Evolutionary conservation across 2,329 filamentous ascomycete species (phyloP), one percentile per base, ranked within the genome.

Genomic region (Phaeosphaeria sp.): DNA sequence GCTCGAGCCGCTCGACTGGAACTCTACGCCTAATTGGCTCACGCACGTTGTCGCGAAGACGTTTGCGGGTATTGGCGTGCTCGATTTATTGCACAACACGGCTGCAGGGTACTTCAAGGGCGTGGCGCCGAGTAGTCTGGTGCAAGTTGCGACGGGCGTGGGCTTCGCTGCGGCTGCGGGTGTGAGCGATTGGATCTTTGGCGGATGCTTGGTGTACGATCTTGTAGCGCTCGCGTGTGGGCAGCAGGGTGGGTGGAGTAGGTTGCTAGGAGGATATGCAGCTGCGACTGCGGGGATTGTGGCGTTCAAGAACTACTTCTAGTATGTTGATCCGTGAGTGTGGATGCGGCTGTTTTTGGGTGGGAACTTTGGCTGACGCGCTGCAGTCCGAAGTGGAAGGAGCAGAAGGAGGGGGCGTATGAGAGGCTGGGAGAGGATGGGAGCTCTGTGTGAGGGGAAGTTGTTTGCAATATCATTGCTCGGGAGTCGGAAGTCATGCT

Each of bases 71-170:
- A 87, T 87, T 55, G 85, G 85, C 6, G 81, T 87, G 1, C 76
- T 88, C 4, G 86, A 88, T 61, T 74, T 87, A 11, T 69, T 88
- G 42, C 85, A 87, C 75, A 88, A 87, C 64, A 82, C 82, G 2
- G 80, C 80, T 0, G 84, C 84, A 0, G 85, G 84, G 1, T 87
- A 84, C 68, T 86, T 81, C 69, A 78, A 81, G 33, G 79, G 82
- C 49, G 73, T 82, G 24, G 71, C 78, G 2, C 82, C 85, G 1
- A 79, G 74, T 11, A 75, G 73, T 2, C 57, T 77, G 0, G 77
- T 87, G 49, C 85, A 86, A 69, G 75, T 81, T 0, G 64, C 83
- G 9, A 87, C 86, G 0, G 84, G 81, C 0, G 64, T 86, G 0
- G 84, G 82, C 0, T 87, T 87, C 57, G 84, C 79, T 0, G 73